Conservation (phyloP, 2,329 filamentous ascomycete genomes). For the Sporothrix globosa region DNA sequence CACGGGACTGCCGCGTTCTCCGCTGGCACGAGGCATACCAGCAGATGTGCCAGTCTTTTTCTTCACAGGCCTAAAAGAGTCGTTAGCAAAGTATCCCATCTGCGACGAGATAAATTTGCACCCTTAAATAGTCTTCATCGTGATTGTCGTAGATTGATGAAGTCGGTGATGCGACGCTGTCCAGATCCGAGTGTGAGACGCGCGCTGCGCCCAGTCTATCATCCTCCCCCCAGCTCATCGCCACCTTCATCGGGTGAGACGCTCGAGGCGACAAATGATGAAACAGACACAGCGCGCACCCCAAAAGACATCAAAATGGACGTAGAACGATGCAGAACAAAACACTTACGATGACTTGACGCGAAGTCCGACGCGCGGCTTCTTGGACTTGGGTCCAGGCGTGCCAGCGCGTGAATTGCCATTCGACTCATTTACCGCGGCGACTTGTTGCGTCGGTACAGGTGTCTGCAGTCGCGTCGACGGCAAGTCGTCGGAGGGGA, state of each 20-base stretch:
- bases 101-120: background rate
- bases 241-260: conserved; percentile 22
- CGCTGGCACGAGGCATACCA: conserved; percentile 67
- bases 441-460: conserved; percentile 22
- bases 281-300: background rate
- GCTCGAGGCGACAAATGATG: conserved; percentile 16
- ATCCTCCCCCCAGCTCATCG: background rate
- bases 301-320: conserved; percentile 24
- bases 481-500: conserved; percentile 43
- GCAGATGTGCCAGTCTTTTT: conserved; percentile 71
- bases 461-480: conserved; percentile 35
- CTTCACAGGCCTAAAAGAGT: conserved; percentile 67
- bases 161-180: background rate
- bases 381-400: conserved; percentile 62
- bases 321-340: conserved; percentile 26
- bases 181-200: background rate
- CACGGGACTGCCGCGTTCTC: conserved; percentile 65
- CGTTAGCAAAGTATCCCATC: conserved; percentile 30
- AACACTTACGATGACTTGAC: conserved; percentile 71
- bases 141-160: background rate
- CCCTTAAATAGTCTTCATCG: background rate
- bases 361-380: conserved; percentile 63
- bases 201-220: background rate
- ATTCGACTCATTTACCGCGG: conserved; percentile 21
- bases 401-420: conserved; percentile 62